Evolutionary conservation across 1,284 basidiomycete species (phyloP).

Genomic region (Austroboletus niveus): DNA sequence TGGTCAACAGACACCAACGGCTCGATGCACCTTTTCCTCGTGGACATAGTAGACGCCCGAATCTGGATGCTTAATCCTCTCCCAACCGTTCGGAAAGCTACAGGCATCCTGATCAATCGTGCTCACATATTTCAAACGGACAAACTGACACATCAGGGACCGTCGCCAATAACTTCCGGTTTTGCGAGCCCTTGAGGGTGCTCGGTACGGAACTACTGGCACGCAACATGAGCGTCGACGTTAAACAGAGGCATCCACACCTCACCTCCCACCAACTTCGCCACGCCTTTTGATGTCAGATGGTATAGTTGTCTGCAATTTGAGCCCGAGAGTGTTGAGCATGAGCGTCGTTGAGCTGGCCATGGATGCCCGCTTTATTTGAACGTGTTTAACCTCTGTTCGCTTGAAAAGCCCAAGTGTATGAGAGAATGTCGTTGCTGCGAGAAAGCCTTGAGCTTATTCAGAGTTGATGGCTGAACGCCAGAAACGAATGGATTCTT

Average conservation of each 20-base stretch:
- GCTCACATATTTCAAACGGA: not conserved
- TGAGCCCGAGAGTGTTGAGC: slow-evolving; percentile 1
- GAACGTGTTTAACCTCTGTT: not conserved
- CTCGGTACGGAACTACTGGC: slow-evolving; percentile 6
- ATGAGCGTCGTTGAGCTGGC: not conserved
- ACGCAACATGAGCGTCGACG: not conserved
- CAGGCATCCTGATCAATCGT: not conserved
- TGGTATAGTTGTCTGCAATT: slow-evolving; percentile 14
- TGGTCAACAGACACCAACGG: not conserved
- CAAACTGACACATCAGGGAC: slow-evolving; percentile 11
- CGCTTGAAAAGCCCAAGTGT: not conserved
- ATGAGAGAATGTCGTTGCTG: not conserved
- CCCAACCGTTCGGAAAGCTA: slow-evolving; percentile 24
- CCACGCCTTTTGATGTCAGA: slow-evolving; percentile 11
- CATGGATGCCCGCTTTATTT: not conserved
- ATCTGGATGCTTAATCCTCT: slow-evolving; percentile 27
- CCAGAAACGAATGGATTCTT: not conserved
- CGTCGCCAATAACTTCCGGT: not conserved
- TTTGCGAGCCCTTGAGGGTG: slow-evolving; percentile 19
- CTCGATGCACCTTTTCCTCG: slow-evolving; percentile 19
- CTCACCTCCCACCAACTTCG: slow-evolving; percentile 9
- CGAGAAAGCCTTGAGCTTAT: not conserved
- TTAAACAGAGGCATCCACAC: not conserved
- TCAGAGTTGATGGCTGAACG: not conserved
- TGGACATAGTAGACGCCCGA: slow-evolving; percentile 29